A percentile compares a stretch with the other conserved stretches of the same genome.
These are phyloP conservation scores for Erythrobasidium yunnanense DNA, from an alignment of 768 basidiomycete species.

Conservation along the genomic window DNA sequence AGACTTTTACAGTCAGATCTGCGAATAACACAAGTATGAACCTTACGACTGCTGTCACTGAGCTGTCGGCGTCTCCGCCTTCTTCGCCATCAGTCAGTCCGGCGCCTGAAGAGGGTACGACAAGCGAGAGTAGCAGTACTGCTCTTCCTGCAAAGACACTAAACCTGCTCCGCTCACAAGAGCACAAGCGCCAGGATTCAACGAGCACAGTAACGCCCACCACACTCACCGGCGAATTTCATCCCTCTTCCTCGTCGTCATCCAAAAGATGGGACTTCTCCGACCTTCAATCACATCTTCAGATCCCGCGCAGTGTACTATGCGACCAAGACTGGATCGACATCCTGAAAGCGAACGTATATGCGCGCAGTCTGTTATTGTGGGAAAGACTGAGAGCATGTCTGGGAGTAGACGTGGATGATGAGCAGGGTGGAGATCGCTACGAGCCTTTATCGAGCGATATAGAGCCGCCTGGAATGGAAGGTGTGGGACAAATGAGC, in stretches of 20 bases:
- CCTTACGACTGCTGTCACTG: no score
- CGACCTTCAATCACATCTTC: neutral
- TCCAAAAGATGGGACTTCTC: neutral
- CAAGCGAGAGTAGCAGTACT: no score
- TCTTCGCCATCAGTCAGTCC: neutral
- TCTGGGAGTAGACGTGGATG: constrained; percentile 21
- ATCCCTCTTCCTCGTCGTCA: neutral
- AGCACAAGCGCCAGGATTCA: neutral
- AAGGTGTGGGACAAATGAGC: no score
- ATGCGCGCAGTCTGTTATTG: neutral
- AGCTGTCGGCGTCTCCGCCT: neutral
- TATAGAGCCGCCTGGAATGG: neutral
- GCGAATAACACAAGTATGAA: no score
- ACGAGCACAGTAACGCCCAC: no score
- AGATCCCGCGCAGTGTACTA: neutral
- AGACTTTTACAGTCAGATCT: constrained; percentile 6
- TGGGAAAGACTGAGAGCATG: constrained; percentile 25
- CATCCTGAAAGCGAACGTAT: neutral
- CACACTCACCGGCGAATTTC: no score
- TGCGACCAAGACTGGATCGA: constrained; percentile 25
- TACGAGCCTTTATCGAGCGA: constrained; percentile 8
- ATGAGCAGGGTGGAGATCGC: constrained; percentile 18
- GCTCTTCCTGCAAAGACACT: no score
- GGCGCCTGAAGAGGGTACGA: no score
- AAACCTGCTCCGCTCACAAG: no score